Evolutionary conservation across 1,284 basidiomycete species (phyloP), one percentile per base, ranked within the genome.

Genomic region (Boletellus dicymbophilus): DNA sequence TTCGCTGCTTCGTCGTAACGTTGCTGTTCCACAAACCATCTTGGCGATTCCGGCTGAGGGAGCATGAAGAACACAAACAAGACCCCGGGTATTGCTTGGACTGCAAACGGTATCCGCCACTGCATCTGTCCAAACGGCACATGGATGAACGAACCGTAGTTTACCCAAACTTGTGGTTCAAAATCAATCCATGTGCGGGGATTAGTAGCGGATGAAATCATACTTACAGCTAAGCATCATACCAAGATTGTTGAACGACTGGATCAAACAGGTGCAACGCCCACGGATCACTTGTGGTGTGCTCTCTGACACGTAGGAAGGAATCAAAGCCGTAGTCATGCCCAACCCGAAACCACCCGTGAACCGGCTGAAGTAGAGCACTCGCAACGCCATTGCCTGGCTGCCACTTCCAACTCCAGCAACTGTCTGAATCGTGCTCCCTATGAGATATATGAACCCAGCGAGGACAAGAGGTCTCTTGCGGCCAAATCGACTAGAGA

Each of bases 271-370:
- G 6, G 79, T 81, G 53, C 82, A 81, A 20, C 80, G 68, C 2
- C 82, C 81, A 53, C 81, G 74, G 43, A 84, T 81, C 20, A 72
- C 70, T 54, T 72, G 74, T 6, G 82, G 82, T 1, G 77, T 76
- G 42, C 77, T 81, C 65, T 84, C 82, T 4, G 78, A 77, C 6
- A 81, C 74, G 49, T 83, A 84, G 0, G 80, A 75, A 2, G 82
- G 81, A 27, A 81, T 77, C 6, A 83, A 68, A 4, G 76, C 76
- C 1, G 76, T 77, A 42, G 80, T 76, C 72, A 79, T 76, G 18
- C 78, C 78, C 28, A 80, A 68, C 18, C 79, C 77, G 38, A 77
- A 59, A 10, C 77, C 77, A 15, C 72, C 77, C 10, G 80, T 33
- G 53, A 80, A 76, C 22, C 77, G 69, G 37, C 78, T 71, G 56